Evolutionary conservation across 345 rosid species (phyloP).

Genomic region (Lumnitzera racemosa): DNA sequence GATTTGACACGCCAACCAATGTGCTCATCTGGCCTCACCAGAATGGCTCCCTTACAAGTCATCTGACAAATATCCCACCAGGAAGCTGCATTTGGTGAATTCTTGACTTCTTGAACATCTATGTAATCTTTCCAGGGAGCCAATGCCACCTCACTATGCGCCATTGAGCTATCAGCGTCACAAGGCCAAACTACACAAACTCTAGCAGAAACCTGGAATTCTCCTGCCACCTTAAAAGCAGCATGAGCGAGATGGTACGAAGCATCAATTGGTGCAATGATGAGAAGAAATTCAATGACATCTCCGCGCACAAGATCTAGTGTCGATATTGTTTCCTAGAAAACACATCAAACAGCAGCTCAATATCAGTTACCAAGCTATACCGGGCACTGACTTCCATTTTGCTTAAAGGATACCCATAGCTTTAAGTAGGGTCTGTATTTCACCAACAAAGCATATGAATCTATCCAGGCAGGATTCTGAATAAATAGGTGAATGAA

Average conservation of each 20-base stretch:
- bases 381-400: too few species aligned
- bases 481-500: too few species aligned
- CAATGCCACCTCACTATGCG: conserved; percentile 34
- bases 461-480: too few species aligned
- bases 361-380: too few species aligned
- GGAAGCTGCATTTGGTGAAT: conserved; percentile 26
- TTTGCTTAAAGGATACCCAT: too few species aligned
- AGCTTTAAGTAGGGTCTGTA: too few species aligned
- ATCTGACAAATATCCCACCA: conserved; percentile 82
- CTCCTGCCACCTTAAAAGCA: conserved; percentile 46
- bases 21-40: conserved; percentile 82
- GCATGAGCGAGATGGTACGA: conserved; percentile 65
- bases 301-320: conserved; percentile 62
- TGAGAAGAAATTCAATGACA: conserved; percentile 73
- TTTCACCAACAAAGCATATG: too few species aligned
- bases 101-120: conserved; percentile 51
- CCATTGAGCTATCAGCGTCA: conserved; percentile 13
- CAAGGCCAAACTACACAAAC: conserved; percentile 68
- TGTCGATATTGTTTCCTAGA: conserved; percentile 51
- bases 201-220: conserved; percentile 37
- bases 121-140: conserved; percentile 55
- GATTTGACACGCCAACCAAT: conserved; percentile 69
- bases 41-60: conserved; percentile 58
- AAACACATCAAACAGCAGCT: conserved; percentile 2
- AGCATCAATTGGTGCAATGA: conserved; percentile 53